Evolutionary conservation across 2,329 filamentous ascomycete species (phyloP).

Genomic region (Harringtonia aguacate): DNA sequence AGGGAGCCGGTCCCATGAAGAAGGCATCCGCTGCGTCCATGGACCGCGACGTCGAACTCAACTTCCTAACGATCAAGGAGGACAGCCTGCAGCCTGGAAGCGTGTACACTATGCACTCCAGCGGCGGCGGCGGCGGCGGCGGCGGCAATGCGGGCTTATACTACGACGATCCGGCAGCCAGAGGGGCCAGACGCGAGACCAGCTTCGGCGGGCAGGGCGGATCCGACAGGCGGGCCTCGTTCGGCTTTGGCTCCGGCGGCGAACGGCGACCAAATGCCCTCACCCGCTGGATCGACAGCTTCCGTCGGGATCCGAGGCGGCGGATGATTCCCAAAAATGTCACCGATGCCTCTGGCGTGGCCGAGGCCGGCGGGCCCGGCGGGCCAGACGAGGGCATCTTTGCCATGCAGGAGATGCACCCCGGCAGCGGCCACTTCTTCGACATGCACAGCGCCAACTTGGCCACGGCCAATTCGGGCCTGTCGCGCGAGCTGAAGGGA

Average conservation of each 20-base stretch:
- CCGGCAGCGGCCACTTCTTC: slow-evolving; percentile 36
- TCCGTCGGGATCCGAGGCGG: slow-evolving; percentile 47
- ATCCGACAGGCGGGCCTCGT: slow-evolving; percentile 7
- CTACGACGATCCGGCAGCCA: slow-evolving; percentile 13
- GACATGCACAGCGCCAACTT: slow-evolving; percentile 50
- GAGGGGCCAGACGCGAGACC: too few species aligned
- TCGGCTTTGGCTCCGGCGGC: slow-evolving; percentile 8
- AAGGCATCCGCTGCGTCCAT: slow-evolving; percentile 6
- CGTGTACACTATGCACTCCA: slow-evolving; percentile 9
- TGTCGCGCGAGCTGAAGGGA: slow-evolving; percentile 69
- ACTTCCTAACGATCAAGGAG: slow-evolving; percentile 14
- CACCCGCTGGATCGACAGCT: slow-evolving; percentile 44
- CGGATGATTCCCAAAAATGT: slow-evolving; percentile 22
- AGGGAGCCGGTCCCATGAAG: background rate
- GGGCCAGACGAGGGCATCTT: slow-evolving; percentile 5
- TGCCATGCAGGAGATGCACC: slow-evolving; percentile 18
- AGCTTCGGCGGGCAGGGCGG: background rate
- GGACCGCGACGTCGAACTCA: slow-evolving; percentile 15
- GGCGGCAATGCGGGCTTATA: slow-evolving; percentile 2
- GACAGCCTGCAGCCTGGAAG: slow-evolving; percentile 11
- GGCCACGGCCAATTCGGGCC: slow-evolving; percentile 64
- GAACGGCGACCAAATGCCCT: slow-evolving; percentile 5
- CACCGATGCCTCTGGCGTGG: background rate
- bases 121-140: background rate
- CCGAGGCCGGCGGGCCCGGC: background rate